Evolutionary conservation across 192 early-diverging fungal genomes (phyloP), one percentile per base, ranked within the genome.

Genomic region (Podila horticola): DNA sequence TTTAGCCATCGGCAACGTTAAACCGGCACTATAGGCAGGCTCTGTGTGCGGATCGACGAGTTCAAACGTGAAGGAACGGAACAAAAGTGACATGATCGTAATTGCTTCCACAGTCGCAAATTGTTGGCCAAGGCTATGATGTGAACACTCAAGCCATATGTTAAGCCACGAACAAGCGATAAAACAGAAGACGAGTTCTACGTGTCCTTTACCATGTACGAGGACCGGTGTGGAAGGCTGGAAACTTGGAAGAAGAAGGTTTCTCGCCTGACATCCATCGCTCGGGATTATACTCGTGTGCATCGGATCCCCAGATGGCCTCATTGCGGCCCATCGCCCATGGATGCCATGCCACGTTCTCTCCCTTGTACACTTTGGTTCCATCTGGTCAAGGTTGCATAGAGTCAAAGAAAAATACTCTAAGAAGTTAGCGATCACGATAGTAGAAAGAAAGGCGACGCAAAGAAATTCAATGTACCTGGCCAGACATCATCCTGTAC

Each of bases 401-500:
- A 45, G 41, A 45, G 15, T 17, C 41, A 45, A 45, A 45, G 13
- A 45, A 17, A 45, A 12, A 1, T 10, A 45, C 15, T 12, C 15
- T 2, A 45, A 3, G 41, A 45, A 15, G 15, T 45, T 45, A 45
- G 41, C 11, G 15, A 17, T 4, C 15, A 45, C 41, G 41, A 45
- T 45, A 12, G 4, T 45, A 13, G 41, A 45, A 45, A 15, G 13
- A 45, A 45, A 17, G 1, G 11, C 11, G 2, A 41, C 3, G 41
- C 41, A 17, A 13, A 17, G 4, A 45, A 17, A 4, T 45, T 45
- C 41, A 45, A 17, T 45, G 13, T 45, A 45, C 41, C 41, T 45
- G 87, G 87, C 84, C 73, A 86, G 19, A 88, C 71, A 30, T 86
- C 86, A 61, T 88, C 87, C 22, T 79, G 66, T 4, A 87, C 64